Base-by-base conservation (phyloP, 768 basidiomycete species). In the Obba rivulosa region DNA sequence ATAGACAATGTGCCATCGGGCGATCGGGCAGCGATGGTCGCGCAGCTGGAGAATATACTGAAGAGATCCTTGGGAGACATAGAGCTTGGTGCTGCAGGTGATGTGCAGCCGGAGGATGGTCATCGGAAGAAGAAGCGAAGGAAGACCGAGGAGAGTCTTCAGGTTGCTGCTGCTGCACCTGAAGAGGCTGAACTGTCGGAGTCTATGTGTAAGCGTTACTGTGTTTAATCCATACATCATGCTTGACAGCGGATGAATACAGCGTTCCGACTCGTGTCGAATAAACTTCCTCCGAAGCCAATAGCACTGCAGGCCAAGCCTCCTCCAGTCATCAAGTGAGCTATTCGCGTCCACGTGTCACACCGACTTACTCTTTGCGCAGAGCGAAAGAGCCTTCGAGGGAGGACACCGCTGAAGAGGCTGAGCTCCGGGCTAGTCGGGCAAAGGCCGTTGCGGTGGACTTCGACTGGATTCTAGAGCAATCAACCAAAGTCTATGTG, bases 391-490 rank as follows among this genome's bases (percentile, higher is more conserved):
- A 62, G 16, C 66, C 62, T 17, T 39, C 63, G 8, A 53, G 43
- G 22, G 68, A 67, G 46, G 68, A 69, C 41, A 59, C 60, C 7
- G 52, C 54, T 10, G 45, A 41, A 10, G 62, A 67, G 24, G 66
- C 63, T 2, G 45, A 52, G 18, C 25, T 50, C 4, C 57, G 68
- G 22, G 55, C 51, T 3, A 28, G 50, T 2, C 63, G 57, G 14
- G 66, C 66, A 1, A 49, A 43, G 9, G 61, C 55, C 3, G 55
- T 54, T 31, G 66, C 65, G 4, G 66, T 69, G 9, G 65, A 68
- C 31, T 48, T 57, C 3, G 52, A 49, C 5, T 57, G 57, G 55
- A 48, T 69, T 21, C 13, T 58, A 28, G 40, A 43, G 7, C 56
- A 61, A 49, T 62, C 63, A 7, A 46, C 22, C 8, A 59, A 53